Base-by-base conservation (phyloP, 768 basidiomycete species). In the Suillus hirtellus region DNA sequence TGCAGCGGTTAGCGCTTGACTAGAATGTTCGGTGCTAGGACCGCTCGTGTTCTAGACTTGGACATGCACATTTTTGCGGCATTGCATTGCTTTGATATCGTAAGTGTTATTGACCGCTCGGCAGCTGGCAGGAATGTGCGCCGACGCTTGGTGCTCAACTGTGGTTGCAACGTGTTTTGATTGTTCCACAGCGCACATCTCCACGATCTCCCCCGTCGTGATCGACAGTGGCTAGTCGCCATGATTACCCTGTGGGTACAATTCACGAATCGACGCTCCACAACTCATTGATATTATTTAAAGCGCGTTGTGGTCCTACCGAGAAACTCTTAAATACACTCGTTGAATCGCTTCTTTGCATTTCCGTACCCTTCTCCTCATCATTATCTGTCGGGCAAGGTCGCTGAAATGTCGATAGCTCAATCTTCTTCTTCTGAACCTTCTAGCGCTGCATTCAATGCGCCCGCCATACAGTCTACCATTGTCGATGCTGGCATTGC, bases 251-350 rank as follows among this genome's bases (percentile, higher is more conserved):
- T 55, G 37, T 55, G 54, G 12, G 7, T 55, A 8, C 46, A 61
- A 38, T 21, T 2, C 46, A 42, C 47, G 31, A 40, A 15, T 21
- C 38, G 9, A 66, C 38, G 24, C 42, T 65, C 69, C 66, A 65
- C 61, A 64, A 12, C 24, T 49, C 47, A 49, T 24, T 6, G 31
- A 31, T 31, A 31, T 31, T 31, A 8, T 49, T 15, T 3, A 24
- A n/a, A n/a, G 44, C 4, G 8, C 7, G n/a, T 5, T 56, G 55
- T 56, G 55, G 55, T 0, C 24, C 4, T 40, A 15, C 37, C 21
- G 11, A 31, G 37, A 4, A 9, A 14, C 35, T 7, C 11, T 38
- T 40, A 40, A 49, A 12, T 56, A 40, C 15, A 4, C 14, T 17
- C 14, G 8, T 24, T 11, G 15, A 24, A 46, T 34, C 27, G 53